Base-by-base conservation (phyloP, 495 filamentous ascomycete species). In the Penicillium fimorum region DNA sequence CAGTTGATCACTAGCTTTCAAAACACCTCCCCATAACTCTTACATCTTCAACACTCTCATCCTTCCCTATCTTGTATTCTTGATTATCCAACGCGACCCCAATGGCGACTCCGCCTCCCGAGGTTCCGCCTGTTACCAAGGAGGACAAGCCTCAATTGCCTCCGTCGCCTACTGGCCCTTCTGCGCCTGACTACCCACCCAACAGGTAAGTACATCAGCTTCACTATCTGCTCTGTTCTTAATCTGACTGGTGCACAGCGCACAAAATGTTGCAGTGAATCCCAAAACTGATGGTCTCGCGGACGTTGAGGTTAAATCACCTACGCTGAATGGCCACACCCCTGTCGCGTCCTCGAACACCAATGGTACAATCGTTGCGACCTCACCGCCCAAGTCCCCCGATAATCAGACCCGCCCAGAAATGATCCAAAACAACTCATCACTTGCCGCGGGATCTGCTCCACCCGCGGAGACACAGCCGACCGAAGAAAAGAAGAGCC, bases 31-130 rank as follows among this genome's bases (percentile, higher is more conserved):
- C 53, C 15, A 55, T 47, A 29, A 48, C 44, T 38, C 40, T 44
- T 29, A 47, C 52, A 35, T 48, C 24, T 41, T 49, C 6, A 15
- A 37, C 33, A 63, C 53, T 55, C 66, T 55, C 59, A 59, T 43
- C 55, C 59, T 51, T 57, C 33, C 35, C 17, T 49, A 22, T 7
- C 29, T 17, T 49, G 53, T 62, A 51, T 61, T 41, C 56, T 57
- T 33, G 32, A 49, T 10, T 49, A 15, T 50, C 49, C 29, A 41
- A 47, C 61, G 57, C 51, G 55, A 61, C 50, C 59, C 64, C 60
- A 65, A 79, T 79, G 76, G 76, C 76, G 64, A 79, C 76, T 50
- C 76, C 76, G 68, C 76, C 76, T 70, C 74, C 76, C 30, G 76
- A 79, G 72, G 73, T 67, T 44, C 45, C 69, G 57, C 63, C 70